A percentile compares a stretch with the other conserved stretches of the same genome.
These are phyloP conservation scores for Boletus sp. DNA, from an alignment of 1,284 basidiomycete species.

Conservation along the genomic window DNA sequence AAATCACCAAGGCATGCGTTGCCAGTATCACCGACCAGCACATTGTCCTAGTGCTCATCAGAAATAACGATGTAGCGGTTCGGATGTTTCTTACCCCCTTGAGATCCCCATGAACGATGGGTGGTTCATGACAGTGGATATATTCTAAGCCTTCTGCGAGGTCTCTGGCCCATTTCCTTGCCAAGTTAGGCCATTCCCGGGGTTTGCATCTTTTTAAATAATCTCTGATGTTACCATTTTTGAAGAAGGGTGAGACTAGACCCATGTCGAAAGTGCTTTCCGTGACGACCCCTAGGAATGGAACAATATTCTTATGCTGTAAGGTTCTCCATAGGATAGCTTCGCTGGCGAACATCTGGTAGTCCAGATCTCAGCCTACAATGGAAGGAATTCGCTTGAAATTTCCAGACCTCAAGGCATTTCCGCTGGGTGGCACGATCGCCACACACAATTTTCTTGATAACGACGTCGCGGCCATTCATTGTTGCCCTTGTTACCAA, in stretches of 20 bases:
- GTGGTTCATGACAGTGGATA: constrained; percentile 30
- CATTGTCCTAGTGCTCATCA: constrained; percentile 28
- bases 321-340: constrained; percentile 31
- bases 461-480: constrained; percentile 7
- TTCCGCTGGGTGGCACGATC: background rate
- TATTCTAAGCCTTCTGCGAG: constrained; percentile 34
- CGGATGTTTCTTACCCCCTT: constrained; percentile 32
- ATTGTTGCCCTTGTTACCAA: constrained; percentile 10
- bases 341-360: constrained; percentile 28
- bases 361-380: constrained; percentile 2
- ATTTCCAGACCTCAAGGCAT: constrained; percentile 16
- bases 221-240: constrained; percentile 32
- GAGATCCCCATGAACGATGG: constrained; percentile 38
- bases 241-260: constrained; percentile 38
- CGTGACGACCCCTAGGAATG: constrained; percentile 25
- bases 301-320: constrained; percentile 27
- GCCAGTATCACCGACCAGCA: constrained; percentile 28
- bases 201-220: constrained; percentile 22
- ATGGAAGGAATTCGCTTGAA: background rate
- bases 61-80: background rate
- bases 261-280: constrained; percentile 20
- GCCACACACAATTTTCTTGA: constrained; percentile 21
- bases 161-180: constrained; percentile 24
- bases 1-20: constrained; percentile 37
- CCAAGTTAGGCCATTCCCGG: constrained; percentile 23